Base-by-base conservation (phyloP, 2,329 filamentous ascomycete genomes). In the Alternaria sp. region DNA sequence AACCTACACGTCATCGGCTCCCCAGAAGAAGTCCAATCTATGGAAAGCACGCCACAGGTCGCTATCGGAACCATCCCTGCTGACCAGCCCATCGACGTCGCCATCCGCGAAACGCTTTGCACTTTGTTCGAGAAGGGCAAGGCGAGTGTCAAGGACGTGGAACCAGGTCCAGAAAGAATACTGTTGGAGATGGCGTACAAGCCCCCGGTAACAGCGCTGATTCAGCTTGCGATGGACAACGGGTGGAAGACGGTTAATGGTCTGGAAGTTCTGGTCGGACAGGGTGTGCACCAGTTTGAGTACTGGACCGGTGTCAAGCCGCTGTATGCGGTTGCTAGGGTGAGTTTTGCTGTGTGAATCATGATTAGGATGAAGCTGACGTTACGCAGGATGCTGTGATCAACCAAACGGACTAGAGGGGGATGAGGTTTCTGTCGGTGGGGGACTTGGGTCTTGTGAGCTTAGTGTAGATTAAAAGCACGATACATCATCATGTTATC, bases 121-220 rank as follows among this genome's bases (percentile, higher is more conserved):
- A 72, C 79, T 4, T 78, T 89, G 61, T 87, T 90, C 66, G 75
- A 79, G 23, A 77, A 74, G 43, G 73, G 71, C 4, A 72, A 73
- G 26, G 45, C 51, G 7, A 56, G 50, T 3, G 57, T 63, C 4
- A 55, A 50, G 65, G 57, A 56, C n/a, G 68, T 68, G 25, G 62
- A 67, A 12, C 57, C 59, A 1, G 70, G 57, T 9, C 77, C 77
- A 23, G 80, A 81, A 55, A 80, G 80, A 6, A 81, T 96, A 12
- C 81, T 98, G 64, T 82, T 98, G 4, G 96, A 99, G 80, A 97
- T 99, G 94, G 95, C 96, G 2, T 99, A 99, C 81, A 96, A 95
- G 80, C 96, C 96, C 19, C 84, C 87, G 0, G 86, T 92, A 56
- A 99, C 96, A 5, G 88, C 90, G 8, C 81, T 97, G 69, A 97